phyloP scores from a whole-genome alignment of 176 grass and related monocot genomes.

The Carex cristatella region DNA sequence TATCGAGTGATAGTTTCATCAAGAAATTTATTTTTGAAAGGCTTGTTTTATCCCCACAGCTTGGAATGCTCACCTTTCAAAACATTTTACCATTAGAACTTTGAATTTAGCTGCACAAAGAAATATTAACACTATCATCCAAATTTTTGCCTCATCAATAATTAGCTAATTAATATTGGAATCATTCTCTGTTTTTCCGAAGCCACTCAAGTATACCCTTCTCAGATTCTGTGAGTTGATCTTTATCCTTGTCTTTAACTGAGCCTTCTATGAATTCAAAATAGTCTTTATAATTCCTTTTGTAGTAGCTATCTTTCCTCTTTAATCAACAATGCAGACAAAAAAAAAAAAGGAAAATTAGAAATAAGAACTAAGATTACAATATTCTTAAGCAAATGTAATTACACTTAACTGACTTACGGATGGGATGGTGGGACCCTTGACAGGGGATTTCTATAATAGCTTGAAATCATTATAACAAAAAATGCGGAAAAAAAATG shows the following conservation, averaged over 20 bases:
- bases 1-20: neutral
- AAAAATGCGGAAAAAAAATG: too few species aligned
- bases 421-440: too few species aligned
- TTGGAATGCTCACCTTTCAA: too few species aligned
- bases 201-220: slow-evolving; percentile 87
- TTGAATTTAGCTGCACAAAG: neutral
- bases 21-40: neutral
- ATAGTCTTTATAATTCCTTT: slow-evolving; percentile 80
- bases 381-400: neutral
- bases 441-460: too few species aligned
- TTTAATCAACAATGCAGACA: slow-evolving; percentile 7
- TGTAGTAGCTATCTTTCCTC: slow-evolving; percentile 81
- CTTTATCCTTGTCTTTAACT: slow-evolving; percentile 45
- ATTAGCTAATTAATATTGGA: neutral
- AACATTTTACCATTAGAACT: neutral
- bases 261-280: slow-evolving; percentile 70
- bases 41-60: neutral
- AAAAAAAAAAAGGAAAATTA: neutral
- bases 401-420: neutral
- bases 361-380: neutral
- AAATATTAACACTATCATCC: neutral
- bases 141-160: too few species aligned
- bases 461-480: neutral
- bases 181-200: slow-evolving; percentile 58
- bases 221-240: slow-evolving; percentile 60